Evolutionary conservation across 805 yeast genomes (phyloP).

Genomic region (Ogataea trehalophila): DNA sequence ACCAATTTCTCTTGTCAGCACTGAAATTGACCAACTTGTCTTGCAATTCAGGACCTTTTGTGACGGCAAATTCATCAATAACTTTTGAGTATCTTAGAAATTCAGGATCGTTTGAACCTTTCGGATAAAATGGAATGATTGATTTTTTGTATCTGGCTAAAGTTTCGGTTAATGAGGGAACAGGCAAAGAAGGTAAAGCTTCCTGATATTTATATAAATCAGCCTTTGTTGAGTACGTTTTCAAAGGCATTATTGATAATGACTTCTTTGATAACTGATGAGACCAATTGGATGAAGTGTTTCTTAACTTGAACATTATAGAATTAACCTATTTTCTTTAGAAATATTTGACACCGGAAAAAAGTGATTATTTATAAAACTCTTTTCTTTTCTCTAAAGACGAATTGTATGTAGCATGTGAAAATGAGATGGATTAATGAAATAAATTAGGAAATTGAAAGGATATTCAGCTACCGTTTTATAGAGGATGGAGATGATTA

Average conservation of each 20-base stretch:
- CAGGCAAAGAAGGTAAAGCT: constrained; percentile 78
- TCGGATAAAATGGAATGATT: constrained; percentile 60
- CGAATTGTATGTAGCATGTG: neutral
- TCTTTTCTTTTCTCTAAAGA: neutral
- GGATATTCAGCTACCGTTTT: too few species aligned
- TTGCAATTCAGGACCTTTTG: constrained; percentile 72
- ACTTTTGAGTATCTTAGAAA: constrained; percentile 41
- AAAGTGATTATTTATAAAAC: too few species aligned
- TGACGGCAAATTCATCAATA: constrained; percentile 59
- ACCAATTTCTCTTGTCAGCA: constrained; percentile 70
- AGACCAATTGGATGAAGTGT: neutral
- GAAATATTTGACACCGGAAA: too few species aligned
- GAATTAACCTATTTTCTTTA: too few species aligned
- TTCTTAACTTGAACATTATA: neutral
- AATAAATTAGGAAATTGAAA: too few species aligned
- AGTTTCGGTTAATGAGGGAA: constrained; percentile 74
- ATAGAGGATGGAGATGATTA: too few species aligned
- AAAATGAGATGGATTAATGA: too few species aligned
- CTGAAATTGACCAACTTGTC: constrained; percentile 56
- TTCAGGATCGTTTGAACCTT: constrained; percentile 39
- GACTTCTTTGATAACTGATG: neutral
- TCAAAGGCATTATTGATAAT: neutral
- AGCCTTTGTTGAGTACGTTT: constrained; percentile 38
- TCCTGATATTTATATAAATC: constrained; percentile 68
- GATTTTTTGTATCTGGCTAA: constrained; percentile 64